Percentiles rank a stretch among this genome's conserved stretches.
Conservation (phyloP, 2,329 filamentous ascomycete species). For the Paecilomyces variotii region DNA sequence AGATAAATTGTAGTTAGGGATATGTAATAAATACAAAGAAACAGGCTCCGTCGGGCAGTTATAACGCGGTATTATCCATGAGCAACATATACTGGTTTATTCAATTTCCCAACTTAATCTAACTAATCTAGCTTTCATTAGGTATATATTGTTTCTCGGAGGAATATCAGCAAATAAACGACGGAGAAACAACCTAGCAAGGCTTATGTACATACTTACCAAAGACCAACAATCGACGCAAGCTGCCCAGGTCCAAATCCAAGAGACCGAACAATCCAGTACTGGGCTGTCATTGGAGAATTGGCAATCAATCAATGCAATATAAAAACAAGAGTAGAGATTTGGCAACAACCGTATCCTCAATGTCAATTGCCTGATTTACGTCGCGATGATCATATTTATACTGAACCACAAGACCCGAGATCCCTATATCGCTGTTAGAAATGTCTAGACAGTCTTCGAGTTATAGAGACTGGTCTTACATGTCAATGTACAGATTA, state of each 20-base stretch:
- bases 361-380: background rate
- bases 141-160: too few species aligned
- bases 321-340: background rate
- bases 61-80: too few species aligned
- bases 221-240: background rate
- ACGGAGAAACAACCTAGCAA: too few species aligned
- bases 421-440: background rate
- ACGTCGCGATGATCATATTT: background rate
- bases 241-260: constrained; percentile 1
- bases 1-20: too few species aligned
- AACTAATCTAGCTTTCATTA: too few species aligned
- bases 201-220: too few species aligned
- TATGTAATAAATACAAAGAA: too few species aligned
- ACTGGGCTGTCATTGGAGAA: background rate
- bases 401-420: constrained; percentile 2
- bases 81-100: too few species aligned
- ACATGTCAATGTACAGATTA: background rate
- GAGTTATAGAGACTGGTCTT: background rate
- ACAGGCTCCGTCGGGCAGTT: too few species aligned
- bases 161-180: too few species aligned
- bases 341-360: background rate
- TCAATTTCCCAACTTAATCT: too few species aligned
- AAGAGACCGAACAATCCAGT: constrained; percentile 3
- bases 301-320: constrained; percentile 1
- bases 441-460: background rate